Base-by-base conservation (phyloP, 2,329 filamentous ascomycete genomes). In the Fusarium pseudocircinatum region DNA sequence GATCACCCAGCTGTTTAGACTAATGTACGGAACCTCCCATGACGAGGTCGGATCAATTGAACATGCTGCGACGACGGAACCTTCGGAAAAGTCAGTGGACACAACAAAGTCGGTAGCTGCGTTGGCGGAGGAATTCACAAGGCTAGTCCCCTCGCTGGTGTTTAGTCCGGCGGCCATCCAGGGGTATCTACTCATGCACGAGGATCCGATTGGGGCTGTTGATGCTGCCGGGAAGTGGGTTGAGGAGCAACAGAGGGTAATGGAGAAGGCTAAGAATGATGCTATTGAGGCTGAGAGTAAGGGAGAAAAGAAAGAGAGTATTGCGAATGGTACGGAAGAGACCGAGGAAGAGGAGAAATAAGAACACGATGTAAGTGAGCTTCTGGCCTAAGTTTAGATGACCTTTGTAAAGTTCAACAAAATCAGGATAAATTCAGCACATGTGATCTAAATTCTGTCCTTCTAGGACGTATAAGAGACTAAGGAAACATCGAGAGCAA, bases 151-250 rank as follows among this genome's bases (percentile, higher is more conserved):
- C 5, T 56, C 59, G 22, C 28, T 58, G 46, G 36, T 52, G 8
- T 74, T 75, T 15, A 74, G 67, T 8, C 73, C 73, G 24, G 73
- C 73, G 9, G 73, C 64, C 6, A 61, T 75, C 7, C 73, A 75
- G 43, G 73, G 73, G 7, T 75, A 60, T 54, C 42, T 75, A 1
- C 73, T 75, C 1, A 64, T 44, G 24, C 43, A 73, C 20, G 70
- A 68, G 16, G 63, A 72, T 7, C 70, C 67, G 2, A 13, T 52
- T 30, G 63, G 50, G 26, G 71, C 71, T 52, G 36, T 74, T 16
- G 59, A 46, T 37, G 39, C 49, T 11, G 56, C 42, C 6, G 40
- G 43, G 16, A 26, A 22, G 16, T 73, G 70, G 70, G 69, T 73
- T 18, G 37, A 54, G 9, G 32, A 70, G 18, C 57, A 73, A 26